Base-by-base conservation (phyloP, 2,329 filamentous ascomycete genomes). In the Aspergillus arachidicola region DNA sequence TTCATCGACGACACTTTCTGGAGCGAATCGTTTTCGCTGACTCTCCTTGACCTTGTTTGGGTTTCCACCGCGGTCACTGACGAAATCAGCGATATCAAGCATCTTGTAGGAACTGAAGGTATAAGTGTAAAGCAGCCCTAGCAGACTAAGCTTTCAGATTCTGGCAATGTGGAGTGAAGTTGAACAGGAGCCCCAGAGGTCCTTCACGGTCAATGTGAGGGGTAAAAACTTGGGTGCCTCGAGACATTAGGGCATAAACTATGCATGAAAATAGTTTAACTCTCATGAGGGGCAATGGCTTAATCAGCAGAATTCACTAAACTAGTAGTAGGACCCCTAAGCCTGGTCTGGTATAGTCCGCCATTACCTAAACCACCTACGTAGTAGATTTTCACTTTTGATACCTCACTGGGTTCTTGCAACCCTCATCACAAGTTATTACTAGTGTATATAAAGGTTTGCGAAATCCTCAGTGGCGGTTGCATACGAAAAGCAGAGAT, bases 41-140 rank as follows among this genome's bases (percentile, higher is more conserved):
- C 91, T 95, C 79, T 97, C 93, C 78, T 91, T 91, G 80, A 99
- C 95, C 82, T 89, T 90, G 76, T 96, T 91, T 19, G 93, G 92
- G 81, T 98, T 88, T 71, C 95, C 95, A 69, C 94, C 95, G 72
- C 93, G 91, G 80, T 97, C 93, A 76, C 86, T 81, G 74, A 94
- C 90, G 76, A 94, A 93, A 76, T 94, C 91, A 71, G 86, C 84
- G 61, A 93, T 84, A 82, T 94, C 91, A 70, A 93, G 84, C 90
- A 93, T 93, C 59, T 71, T 79, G 71, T 61, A 51, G 34, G 57
- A 57, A 41, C 51, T 32, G 36, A 34, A 53, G 14, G 12, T 28
- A 23, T 53, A 53, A 12, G n/a, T 36, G 6, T 11, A 32, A 51
- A 32, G 32, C 5, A 6, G 36, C 36, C 21, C 11, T 21, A 36